These are phyloP conservation scores for Lablab purpureus DNA, from an alignment of 306 rosid species.

Conservation along the genomic window DNA sequence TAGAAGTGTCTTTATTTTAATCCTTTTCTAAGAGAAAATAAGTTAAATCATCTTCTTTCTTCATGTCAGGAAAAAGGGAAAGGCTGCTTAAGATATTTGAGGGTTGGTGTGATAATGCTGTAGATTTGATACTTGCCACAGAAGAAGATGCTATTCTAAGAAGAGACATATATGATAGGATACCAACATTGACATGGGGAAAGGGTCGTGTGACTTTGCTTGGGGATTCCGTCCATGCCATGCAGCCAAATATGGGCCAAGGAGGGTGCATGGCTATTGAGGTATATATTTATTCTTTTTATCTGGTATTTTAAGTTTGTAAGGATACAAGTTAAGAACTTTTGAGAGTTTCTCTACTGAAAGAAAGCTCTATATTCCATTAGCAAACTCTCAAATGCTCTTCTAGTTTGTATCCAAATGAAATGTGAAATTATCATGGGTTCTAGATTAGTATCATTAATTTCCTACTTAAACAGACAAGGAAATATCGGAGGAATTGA, in stretches of 20 bases:
- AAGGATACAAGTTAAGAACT: no score
- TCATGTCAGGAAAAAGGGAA: conserved; percentile 72
- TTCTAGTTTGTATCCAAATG: background rate
- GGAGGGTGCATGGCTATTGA: conserved; percentile 96
- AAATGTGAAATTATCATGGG: conserved; percentile 1
- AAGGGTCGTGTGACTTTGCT: conserved; percentile 83
- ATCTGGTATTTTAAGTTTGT: background rate
- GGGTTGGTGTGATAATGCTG: conserved; percentile 91
- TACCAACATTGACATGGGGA: conserved; percentile 76
- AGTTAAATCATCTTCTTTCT: background rate
- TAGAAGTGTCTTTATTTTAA: conserved; percentile 1
- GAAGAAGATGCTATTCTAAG: conserved; percentile 79
- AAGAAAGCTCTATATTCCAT: no score
- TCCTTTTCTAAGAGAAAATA: background rate
- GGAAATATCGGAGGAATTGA: background rate
- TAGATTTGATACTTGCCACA: conserved; percentile 74
- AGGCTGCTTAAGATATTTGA: conserved; percentile 73
- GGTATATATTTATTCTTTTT: conserved; percentile 46
- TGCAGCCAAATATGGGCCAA: conserved; percentile 93
- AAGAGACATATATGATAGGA: conserved; percentile 79
- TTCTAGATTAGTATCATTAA: conserved; percentile 7
- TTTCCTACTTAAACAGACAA: conserved; percentile 21
- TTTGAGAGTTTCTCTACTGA: no score
- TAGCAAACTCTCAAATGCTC: no score
- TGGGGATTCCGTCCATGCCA: conserved; percentile 87